Evolutionary conservation across 169 alveolate species (phyloP), one percentile per base, ranked within the genome.

Genomic region (Ichthyophthirius multifiliis): DNA sequence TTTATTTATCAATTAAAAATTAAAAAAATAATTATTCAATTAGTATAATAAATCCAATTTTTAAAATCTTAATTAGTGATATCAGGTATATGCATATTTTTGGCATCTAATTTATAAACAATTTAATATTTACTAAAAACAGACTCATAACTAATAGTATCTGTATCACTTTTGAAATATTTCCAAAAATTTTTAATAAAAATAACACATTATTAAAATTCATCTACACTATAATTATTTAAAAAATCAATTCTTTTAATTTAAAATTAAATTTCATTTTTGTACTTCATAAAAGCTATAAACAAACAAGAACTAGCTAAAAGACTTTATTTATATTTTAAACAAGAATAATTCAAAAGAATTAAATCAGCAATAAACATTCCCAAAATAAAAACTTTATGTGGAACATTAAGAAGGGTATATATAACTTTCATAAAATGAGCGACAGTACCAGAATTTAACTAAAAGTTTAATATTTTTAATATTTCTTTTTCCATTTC

Each of bases 401-500:
- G 18, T 5, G 30, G 45, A 15, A 41, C 34, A 13, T 64, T 32
- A 32, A 67, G 41, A n/a, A 67, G 4, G 2, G 35, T 37, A 15
- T 39, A 34, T 16, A 34, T 34, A 12, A 82, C 16, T 48, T 83
- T 88, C 12, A 88, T 37, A 43, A 88, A 88, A 18, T 83, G 79
- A 37, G 74, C 48, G 23, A 82, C 45, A n/a, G 88, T 75, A 1
- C 91, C 91, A 32, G 89, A 67, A 32, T 67, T 64, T 7, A 88
- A 16, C 20, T 87, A 43, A 79, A 86, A 91, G 18, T 87, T 71
- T 15, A 91, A 65, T 27, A 44, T 15, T 27, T 78, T 74, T 2
- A 91, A 78, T 15, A 91, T 84, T 37, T 77, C 27, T 65, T 86
- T 84, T 48, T 88, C 94, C 90, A 84, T 84, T 3, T 46, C 65